Conservation (phyloP, 352 stramenopile genomes). For the Globisporangium barbulae region DNA sequence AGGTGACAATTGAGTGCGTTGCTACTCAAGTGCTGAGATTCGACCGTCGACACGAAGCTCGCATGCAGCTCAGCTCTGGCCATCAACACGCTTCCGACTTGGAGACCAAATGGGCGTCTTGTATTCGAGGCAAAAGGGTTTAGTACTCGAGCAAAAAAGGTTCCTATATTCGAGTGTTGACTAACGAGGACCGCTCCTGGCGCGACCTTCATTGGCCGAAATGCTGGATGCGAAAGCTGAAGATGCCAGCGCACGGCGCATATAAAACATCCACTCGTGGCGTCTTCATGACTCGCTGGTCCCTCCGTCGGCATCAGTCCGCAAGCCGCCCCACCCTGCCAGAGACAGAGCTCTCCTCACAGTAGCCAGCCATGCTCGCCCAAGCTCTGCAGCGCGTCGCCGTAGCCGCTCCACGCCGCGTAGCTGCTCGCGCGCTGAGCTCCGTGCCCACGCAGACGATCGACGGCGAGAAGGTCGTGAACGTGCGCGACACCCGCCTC, state of each 20-base stretch:
- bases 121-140: no score
- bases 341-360: not conserved
- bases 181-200: slow-evolving; percentile 3
- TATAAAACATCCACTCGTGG: no score
- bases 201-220: slow-evolving; percentile 10
- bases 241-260: no score
- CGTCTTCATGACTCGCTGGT: no score
- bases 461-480: slow-evolving; percentile 34
- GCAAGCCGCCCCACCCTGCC: not conserved
- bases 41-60: no score
- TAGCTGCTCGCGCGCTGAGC: slow-evolving; percentile 13
- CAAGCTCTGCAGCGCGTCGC: slow-evolving; percentile 9
- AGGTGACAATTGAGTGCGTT: no score
- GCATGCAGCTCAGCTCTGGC: no score
- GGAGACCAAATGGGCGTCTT: no score
- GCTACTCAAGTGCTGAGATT: no score
- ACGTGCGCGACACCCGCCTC: slow-evolving; percentile 46
- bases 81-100: no score
- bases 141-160: not conserved
- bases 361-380: not conserved
- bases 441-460: slow-evolving; percentile 28
- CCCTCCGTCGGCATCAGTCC: not conserved
- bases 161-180: not conserved
- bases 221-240: not conserved
- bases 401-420: not conserved